A percentile compares a stretch with the other conserved stretches of the same genome.
Conservation (phyloP, 768 basidiomycete genomes). For the Pisolithus microcarpus region DNA sequence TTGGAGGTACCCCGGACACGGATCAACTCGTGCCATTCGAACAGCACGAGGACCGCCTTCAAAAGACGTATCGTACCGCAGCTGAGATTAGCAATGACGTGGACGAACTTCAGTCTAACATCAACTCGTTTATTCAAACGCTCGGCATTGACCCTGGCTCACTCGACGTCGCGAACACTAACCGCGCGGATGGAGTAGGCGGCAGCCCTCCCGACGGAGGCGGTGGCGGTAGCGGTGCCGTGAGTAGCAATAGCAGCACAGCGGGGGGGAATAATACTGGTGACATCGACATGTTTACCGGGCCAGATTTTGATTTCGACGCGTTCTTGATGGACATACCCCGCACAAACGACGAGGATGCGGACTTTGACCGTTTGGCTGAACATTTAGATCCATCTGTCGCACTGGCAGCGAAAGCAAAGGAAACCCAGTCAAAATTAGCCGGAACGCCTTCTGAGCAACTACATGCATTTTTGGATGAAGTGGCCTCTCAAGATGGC, state of each 20-base stretch:
- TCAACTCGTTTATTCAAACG: conserved; percentile 65
- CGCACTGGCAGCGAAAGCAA: conserved; percentile 22
- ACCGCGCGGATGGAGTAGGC: conserved; percentile 6
- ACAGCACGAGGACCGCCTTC: conserved; percentile 37
- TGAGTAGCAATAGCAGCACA: background rate
- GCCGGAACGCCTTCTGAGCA: conserved; percentile 29
- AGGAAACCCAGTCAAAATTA: conserved; percentile 21
- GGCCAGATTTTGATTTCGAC: conserved; percentile 33
- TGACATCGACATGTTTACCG: conserved; percentile 16
- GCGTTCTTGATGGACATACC: conserved; percentile 35
- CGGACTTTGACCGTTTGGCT: conserved; percentile 28
- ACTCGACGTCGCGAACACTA: conserved; percentile 10
- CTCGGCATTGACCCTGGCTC: conserved; percentile 54
- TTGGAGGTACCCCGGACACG: conserved; percentile 20
- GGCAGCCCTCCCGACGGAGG: background rate
- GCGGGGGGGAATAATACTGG: background rate
- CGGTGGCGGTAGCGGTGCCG: background rate
- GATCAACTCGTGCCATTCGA: conserved; percentile 27
- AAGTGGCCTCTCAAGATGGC: conserved; percentile 31
- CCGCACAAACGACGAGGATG: conserved; percentile 21
- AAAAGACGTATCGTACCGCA: conserved; percentile 53
- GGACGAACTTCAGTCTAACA: conserved; percentile 56
- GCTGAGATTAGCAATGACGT: conserved; percentile 68
- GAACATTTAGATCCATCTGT: conserved; percentile 25
- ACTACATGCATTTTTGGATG: conserved; percentile 38